These are phyloP conservation scores for Camellia granthamiana DNA, from an alignment of 148 eudicot genomes.

Conservation along the genomic window DNA sequence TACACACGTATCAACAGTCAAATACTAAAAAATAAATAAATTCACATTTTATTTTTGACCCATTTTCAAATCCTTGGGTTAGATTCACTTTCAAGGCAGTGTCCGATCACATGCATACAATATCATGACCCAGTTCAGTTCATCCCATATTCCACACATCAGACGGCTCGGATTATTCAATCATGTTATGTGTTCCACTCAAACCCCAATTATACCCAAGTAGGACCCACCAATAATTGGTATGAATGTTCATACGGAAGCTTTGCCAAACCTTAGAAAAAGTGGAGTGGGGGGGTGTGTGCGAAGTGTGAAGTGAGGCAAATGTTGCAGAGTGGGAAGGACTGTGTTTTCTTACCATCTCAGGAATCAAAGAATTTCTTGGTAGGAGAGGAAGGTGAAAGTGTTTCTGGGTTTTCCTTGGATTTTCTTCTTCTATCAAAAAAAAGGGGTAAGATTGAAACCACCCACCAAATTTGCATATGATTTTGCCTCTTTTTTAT, in stretches of 20 bases:
- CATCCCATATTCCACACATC: background rate
- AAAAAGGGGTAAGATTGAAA: slow-evolving; percentile 9
- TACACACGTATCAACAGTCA: too few species aligned
- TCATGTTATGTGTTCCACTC: background rate
- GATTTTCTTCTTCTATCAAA: background rate
- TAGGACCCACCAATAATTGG: background rate
- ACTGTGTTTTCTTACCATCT: background rate
- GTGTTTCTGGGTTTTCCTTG: slow-evolving; percentile 12
- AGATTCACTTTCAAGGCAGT: too few species aligned
- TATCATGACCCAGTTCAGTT: background rate
- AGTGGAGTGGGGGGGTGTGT: background rate
- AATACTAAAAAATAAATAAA: too few species aligned
- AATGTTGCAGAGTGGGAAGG: background rate
- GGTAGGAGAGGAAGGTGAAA: slow-evolving; percentile 1
- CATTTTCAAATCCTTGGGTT: too few species aligned
- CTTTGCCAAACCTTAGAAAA: background rate
- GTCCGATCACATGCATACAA: background rate
- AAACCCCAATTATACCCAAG: background rate
- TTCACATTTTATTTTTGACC: too few species aligned
- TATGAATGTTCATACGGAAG: background rate
- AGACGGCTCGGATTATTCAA: background rate
- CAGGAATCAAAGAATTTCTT: slow-evolving; percentile 13
- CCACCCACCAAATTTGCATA: background rate
- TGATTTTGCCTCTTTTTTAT: background rate
- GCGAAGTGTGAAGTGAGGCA: slow-evolving; percentile 18